Percentiles rank a stretch among this genome's conserved stretches.
Conservation (phyloP, 257 asterid species). For the Jacaranda copaia region DNA sequence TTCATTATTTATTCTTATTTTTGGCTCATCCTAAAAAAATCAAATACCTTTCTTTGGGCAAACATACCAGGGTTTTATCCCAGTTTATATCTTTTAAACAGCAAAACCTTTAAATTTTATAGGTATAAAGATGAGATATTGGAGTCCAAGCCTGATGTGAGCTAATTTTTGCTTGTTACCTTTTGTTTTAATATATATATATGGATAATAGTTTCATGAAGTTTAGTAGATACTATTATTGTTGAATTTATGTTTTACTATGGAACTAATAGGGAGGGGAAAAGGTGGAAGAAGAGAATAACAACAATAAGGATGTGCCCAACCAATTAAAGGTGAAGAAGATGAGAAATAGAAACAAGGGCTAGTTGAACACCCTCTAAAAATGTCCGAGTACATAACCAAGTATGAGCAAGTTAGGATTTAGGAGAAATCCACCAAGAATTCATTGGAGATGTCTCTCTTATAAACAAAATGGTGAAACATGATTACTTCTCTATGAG, state of each 20-base stretch:
- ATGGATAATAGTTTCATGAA: neutral
- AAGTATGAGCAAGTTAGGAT: too few relatives aligned
- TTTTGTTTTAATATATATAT: too few relatives aligned
- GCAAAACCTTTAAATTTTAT: slow-evolving; percentile 17
- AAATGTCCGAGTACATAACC: slow-evolving; percentile 90
- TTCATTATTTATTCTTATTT: too few relatives aligned
- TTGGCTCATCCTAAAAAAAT: neutral
- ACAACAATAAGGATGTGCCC: slow-evolving; percentile 53
- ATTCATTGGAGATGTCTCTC: too few relatives aligned
- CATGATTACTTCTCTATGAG: too few relatives aligned
- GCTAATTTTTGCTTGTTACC: neutral
- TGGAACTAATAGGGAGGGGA: slow-evolving; percentile 71
- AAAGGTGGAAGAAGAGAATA: slow-evolving; percentile 72
- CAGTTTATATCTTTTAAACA: slow-evolving; percentile 16
- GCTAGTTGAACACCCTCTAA: slow-evolving; percentile 72
- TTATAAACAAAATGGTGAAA: too few relatives aligned
- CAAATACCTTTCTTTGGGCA: neutral
- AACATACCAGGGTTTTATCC: slow-evolving; percentile 39
- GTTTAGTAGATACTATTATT: neutral
- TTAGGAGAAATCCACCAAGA: too few relatives aligned
- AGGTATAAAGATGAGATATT: slow-evolving; percentile 89
- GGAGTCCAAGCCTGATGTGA: slow-evolving; percentile 87
- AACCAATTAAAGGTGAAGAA: slow-evolving; percentile 69
- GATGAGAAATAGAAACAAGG: slow-evolving; percentile 72
- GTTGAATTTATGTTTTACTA: neutral